Conservation (phyloP, 176 grass and related monocot genomes). For the Bolboschoenus planiculmis region DNA sequence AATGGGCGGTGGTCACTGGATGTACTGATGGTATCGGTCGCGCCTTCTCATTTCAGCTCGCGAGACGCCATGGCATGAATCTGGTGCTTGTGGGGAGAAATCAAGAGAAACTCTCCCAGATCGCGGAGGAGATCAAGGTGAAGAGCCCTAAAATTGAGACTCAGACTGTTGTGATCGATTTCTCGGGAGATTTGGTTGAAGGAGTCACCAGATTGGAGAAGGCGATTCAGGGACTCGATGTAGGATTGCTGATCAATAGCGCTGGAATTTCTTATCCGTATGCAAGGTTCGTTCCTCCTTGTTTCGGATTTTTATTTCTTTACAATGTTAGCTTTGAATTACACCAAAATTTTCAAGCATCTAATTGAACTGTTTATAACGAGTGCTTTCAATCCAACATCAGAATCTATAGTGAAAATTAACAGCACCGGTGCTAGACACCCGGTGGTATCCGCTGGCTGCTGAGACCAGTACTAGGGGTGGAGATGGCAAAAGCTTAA, state of each 20-base stretch:
- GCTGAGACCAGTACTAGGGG: not conserved
- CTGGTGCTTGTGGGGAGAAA: constrained; percentile 83
- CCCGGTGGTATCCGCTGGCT: not conserved
- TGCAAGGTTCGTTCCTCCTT: too few relatives aligned
- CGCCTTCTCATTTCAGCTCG: constrained; percentile 69
- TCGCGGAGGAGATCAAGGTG: constrained; percentile 50
- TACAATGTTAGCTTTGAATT: not conserved
- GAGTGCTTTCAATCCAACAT: not conserved
- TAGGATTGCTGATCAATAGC: constrained; percentile 81
- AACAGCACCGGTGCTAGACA: not conserved
- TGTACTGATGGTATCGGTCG: constrained; percentile 77
- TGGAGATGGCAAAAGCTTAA: not conserved
- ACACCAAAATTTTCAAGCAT: not conserved
- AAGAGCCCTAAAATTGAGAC: constrained; percentile 44
- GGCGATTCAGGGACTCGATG: constrained; percentile 56
- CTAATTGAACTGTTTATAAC: not conserved
- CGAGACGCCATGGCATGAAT: constrained; percentile 40
- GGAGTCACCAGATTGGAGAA: constrained; percentile 47
- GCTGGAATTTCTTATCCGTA: constrained; percentile 87
- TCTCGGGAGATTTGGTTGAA: constrained; percentile 48
- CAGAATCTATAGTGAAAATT: not conserved
- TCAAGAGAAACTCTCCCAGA: constrained; percentile 55
- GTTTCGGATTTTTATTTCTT: too few relatives aligned
- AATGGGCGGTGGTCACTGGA: constrained; percentile 88
- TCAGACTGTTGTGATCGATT: constrained; percentile 71